Evolutionary conservation across 2,329 filamentous ascomycete genomes (phyloP).

Genomic region (Dendryphion nanum): DNA sequence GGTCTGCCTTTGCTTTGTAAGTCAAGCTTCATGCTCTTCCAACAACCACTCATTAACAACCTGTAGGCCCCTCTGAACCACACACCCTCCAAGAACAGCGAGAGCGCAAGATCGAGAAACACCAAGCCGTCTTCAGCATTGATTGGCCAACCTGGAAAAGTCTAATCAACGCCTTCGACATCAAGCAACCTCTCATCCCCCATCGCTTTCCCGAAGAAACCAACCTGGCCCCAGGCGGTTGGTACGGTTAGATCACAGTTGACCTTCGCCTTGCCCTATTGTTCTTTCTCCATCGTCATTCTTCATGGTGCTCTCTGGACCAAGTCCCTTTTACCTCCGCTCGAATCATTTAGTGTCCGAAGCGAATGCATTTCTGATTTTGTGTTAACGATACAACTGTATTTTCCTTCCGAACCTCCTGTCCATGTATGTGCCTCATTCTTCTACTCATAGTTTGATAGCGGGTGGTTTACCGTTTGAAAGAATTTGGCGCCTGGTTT

Average conservation of each 20-base stretch:
- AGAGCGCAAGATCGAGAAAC: conserved; percentile 53
- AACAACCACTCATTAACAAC: conserved; percentile 1
- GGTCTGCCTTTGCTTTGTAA: conserved; percentile 78
- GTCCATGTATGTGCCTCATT: no score
- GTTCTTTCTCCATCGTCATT: no score
- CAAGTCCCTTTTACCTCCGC: no score
- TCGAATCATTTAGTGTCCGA: no score
- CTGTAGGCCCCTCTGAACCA: conserved; percentile 45
- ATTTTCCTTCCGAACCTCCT: no score
- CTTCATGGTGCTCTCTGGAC: no score
- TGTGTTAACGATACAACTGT: no score
- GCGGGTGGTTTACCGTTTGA: no score
- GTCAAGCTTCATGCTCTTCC: conserved; percentile 37
- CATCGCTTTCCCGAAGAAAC: conserved; percentile 56
- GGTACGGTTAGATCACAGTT: conserved; percentile 20
- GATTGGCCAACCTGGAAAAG: conserved; percentile 82
- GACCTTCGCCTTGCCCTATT: not conserved
- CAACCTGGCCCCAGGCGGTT: conserved; percentile 21
- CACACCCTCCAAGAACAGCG: conserved; percentile 54
- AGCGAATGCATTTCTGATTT: no score
- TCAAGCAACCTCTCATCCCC: conserved; percentile 79
- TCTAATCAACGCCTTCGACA: conserved; percentile 72
- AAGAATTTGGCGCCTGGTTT: no score
- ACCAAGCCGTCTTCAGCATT: conserved; percentile 85
- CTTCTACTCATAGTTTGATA: no score